A percentile compares a stretch with the other conserved stretches of the same genome.
These are phyloP conservation scores for Silybum marianum DNA, from an alignment of 129 eudicot genomes.

Conservation along the genomic window DNA sequence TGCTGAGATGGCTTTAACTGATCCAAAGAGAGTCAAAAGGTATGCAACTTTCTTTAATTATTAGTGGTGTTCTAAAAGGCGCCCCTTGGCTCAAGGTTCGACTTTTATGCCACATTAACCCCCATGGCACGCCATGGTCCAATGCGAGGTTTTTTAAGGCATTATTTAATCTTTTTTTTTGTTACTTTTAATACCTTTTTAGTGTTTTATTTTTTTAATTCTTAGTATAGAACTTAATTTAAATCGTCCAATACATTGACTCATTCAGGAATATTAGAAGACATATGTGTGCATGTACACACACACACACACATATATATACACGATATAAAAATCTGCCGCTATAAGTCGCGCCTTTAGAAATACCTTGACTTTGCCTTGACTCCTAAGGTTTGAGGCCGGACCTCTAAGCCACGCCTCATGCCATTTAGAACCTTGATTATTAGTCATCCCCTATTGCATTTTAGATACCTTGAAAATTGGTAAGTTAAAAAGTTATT, in stretches of 20 bases:
- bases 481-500: neutral
- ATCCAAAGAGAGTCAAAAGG: conserved; percentile 97
- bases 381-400: neutral
- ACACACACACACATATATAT: too few species aligned
- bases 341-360: neutral
- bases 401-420: neutral
- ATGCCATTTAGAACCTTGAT: neutral
- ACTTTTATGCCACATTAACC: neutral
- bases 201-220: neutral
- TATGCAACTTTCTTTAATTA: conserved; percentile 22
- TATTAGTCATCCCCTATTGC: neutral
- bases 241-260: neutral
- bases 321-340: neutral
- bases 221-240: neutral
- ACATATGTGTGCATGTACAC: too few species aligned
- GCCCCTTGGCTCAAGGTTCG: neutral
- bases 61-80: neutral
- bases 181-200: neutral
- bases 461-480: neutral
- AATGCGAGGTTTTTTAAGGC: neutral
- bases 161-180: too few species aligned
- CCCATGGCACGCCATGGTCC: neutral
- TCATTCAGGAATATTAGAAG: neutral
- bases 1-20: conserved; percentile 83
- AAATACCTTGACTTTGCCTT: neutral